A percentile compares a stretch with the other conserved stretches of the same genome.
phyloP scores from a whole-genome alignment of 2,329 filamentous ascomycete genomes.

The Colletotrichum abscissum region DNA sequence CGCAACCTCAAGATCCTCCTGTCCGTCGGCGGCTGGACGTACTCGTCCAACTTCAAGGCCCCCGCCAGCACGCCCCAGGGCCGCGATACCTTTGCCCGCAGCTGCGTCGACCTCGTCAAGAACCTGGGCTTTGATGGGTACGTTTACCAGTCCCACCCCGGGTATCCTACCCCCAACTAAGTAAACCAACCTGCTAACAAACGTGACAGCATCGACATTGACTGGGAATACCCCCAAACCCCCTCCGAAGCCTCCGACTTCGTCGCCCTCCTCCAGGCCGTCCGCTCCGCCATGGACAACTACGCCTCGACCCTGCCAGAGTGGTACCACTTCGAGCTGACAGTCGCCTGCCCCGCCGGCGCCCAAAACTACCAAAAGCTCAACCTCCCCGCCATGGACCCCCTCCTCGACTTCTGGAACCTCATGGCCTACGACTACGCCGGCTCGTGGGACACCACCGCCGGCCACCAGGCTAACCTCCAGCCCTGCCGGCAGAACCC shows the following conservation, averaged over 20 bases:
- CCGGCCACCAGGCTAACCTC: conserved; percentile 87
- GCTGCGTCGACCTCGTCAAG: conserved; percentile 80
- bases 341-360: conserved; percentile 73
- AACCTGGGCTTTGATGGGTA: conserved; percentile 80
- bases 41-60: conserved; percentile 83
- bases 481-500: conserved; percentile 69
- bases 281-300: conserved; percentile 67
- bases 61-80: conserved; percentile 79
- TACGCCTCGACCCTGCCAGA: conserved; percentile 60
- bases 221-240: conserved; percentile 75
- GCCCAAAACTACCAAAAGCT: conserved; percentile 71
- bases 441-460: conserved; percentile 79
- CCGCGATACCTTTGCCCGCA: conserved; percentile 77
- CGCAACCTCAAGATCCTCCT: conserved; percentile 87
- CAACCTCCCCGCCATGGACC: conserved; percentile 73
- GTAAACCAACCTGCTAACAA: not conserved
- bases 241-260: conserved; percentile 65
- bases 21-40: conserved; percentile 93
- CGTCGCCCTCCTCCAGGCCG: conserved; percentile 68
- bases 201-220: conserved; percentile 63
- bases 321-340: conserved; percentile 70
- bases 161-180: not conserved
- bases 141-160: not conserved
- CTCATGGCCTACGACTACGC: conserved; percentile 92
- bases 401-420: conserved; percentile 79